Conservation (phyloP, 2,329 filamentous ascomycete species). For the Metarhizium humberi region DNA sequence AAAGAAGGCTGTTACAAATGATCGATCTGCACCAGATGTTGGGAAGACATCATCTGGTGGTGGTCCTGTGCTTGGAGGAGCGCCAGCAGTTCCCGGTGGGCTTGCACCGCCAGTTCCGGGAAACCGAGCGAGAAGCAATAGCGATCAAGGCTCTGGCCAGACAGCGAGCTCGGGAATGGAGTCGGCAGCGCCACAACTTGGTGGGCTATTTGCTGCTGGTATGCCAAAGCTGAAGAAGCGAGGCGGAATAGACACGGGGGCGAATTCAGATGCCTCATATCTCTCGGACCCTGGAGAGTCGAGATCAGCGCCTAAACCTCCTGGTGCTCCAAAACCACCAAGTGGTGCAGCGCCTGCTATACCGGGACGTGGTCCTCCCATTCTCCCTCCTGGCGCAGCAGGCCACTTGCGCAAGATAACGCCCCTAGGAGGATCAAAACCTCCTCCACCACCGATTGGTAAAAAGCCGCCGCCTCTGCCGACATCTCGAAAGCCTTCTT, state of each 20-base stretch:
- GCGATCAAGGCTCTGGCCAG: conserved; percentile 54
- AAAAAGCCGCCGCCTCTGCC: conserved; percentile 64
- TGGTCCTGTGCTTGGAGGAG: conserved; percentile 58
- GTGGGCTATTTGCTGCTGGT: conserved; percentile 80
- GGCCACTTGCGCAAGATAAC: conserved; percentile 51
- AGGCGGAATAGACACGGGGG: conserved; percentile 65
- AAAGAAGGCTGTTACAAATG: conserved; percentile 84
- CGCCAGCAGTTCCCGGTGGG: conserved; percentile 64
- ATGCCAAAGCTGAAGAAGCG: conserved; percentile 93
- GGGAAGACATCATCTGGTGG: conserved; percentile 26
- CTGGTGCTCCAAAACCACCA: conserved; percentile 51
- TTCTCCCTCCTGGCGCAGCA: conserved; percentile 35
- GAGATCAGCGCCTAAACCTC: conserved; percentile 32
- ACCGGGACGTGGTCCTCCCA: conserved; percentile 33
- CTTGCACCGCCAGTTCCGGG: conserved; percentile 64
- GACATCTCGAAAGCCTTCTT: conserved; percentile 48
- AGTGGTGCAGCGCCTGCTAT: conserved; percentile 48
- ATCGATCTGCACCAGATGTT: conserved; percentile 75
- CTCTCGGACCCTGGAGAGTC: conserved; percentile 61
- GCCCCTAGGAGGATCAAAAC: conserved; percentile 16
- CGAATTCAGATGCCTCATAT: conserved; percentile 55
- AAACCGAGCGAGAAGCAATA: conserved; percentile 73
- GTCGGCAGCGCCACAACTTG: conserved; percentile 64
- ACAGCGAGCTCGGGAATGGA: conserved; percentile 33
- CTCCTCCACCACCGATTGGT: conserved; percentile 66